Evolutionary conservation across 2,329 filamentous ascomycete species (phyloP).

Genomic region (Mollisia scopiformis): DNA sequence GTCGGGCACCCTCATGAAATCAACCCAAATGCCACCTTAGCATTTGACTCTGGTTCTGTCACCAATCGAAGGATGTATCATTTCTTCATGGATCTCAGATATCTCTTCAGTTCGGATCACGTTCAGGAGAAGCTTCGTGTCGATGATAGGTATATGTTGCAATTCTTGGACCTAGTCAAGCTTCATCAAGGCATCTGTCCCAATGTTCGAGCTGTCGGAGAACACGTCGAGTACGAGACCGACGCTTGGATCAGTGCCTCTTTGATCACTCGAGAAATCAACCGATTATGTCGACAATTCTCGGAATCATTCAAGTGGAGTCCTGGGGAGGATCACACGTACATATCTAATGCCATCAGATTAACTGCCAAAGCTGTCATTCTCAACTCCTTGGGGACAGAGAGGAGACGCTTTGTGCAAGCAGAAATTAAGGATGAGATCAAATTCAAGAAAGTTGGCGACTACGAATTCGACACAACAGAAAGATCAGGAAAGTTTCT

Average conservation of each 20-base stretch:
- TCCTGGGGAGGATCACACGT: slow-evolving; percentile 63
- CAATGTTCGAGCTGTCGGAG: slow-evolving; percentile 86
- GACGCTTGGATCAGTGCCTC: slow-evolving; percentile 98
- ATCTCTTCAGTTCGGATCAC: slow-evolving; percentile 84
- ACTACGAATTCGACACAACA: slow-evolving; percentile 76
- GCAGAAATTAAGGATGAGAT: slow-evolving; percentile 87
- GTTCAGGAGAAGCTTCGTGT: slow-evolving; percentile 83
- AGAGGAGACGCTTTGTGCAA: slow-evolving; percentile 81
- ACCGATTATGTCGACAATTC: slow-evolving; percentile 85
- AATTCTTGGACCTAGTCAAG: slow-evolving; percentile 95
- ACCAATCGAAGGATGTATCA: slow-evolving; percentile 96
- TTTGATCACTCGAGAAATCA: slow-evolving; percentile 92
- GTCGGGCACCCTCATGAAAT: slow-evolving; percentile 93
- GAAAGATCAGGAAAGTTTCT: slow-evolving; percentile 30
- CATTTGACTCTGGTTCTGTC: slow-evolving; percentile 92
- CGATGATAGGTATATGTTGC: slow-evolving; percentile 85
- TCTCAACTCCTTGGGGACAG: slow-evolving; percentile 85
- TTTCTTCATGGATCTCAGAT: slow-evolving; percentile 94
- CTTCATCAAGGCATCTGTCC: slow-evolving; percentile 97
- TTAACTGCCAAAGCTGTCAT: slow-evolving; percentile 83
- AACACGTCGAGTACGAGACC: slow-evolving; percentile 97
- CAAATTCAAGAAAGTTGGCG: slow-evolving; percentile 75
- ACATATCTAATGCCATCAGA: slow-evolving; percentile 72
- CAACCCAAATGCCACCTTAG: slow-evolving; percentile 80
- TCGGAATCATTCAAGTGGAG: slow-evolving; percentile 81